phyloP scores from a whole-genome alignment of 352 stramenopile genomes.

The Phytophthora macrochlamydospora region DNA sequence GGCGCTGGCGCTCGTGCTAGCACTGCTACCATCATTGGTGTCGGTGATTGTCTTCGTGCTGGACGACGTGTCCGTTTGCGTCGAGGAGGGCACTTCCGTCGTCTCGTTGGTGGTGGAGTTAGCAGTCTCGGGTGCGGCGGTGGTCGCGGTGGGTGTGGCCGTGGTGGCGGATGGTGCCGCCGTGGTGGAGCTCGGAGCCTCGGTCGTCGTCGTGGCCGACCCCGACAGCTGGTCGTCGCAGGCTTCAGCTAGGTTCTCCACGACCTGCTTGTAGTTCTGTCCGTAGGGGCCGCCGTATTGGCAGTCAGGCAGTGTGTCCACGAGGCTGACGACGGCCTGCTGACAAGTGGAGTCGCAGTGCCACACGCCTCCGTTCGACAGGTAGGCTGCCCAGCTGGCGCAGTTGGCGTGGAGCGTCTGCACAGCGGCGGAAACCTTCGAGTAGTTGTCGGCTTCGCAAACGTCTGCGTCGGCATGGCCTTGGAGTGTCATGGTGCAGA shows the following conservation, averaged over 20 bases:
- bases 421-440: conserved; percentile 4
- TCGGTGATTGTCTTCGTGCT: conserved; percentile 3
- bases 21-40: neutral
- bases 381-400: conserved; percentile 15
- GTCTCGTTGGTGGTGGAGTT: no score
- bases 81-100: neutral
- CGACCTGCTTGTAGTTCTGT: conserved; percentile 18
- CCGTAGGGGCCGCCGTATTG: conserved; percentile 17
- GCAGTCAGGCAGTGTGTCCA: conserved; percentile 12
- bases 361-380: conserved; percentile 17
- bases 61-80: neutral
- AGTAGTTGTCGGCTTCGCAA: conserved; percentile 4
- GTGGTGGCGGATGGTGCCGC: no score
- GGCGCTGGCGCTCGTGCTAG: neutral
- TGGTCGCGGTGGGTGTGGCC: no score
- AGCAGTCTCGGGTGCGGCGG: no score
- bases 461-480: neutral
- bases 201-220: neutral
- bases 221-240: neutral
- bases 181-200: neutral
- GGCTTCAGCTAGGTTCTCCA: conserved; percentile 3
- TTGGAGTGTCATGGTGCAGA: neutral
- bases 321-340: conserved; percentile 11
- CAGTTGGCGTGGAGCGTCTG: conserved; percentile 9
- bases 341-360: conserved; percentile 17